Conservation (phyloP, 352 stramenopile genomes). For the Phytophthora lateralis region DNA sequence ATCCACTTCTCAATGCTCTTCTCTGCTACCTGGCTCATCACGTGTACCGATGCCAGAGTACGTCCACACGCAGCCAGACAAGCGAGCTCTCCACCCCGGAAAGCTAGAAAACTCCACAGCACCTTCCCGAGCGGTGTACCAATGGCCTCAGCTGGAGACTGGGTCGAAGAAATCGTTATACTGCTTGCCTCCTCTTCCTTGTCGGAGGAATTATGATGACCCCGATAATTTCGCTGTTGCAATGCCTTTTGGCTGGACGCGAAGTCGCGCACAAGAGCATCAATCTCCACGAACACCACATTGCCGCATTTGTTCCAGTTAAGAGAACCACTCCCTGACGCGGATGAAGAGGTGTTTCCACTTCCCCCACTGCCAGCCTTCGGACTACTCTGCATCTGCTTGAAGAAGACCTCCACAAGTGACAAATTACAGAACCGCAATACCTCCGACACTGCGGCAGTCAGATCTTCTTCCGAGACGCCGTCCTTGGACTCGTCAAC, state of each 20-base stretch:
- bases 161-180: conserved; percentile 12
- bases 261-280: conserved; percentile 80
- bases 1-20: conserved; percentile 88
- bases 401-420: conserved; percentile 78
- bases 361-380: conserved; percentile 11
- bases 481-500: conserved; percentile 14
- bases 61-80: conserved; percentile 73
- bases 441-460: conserved; percentile 61
- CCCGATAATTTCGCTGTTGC: conserved; percentile 25
- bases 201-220: conserved; percentile 25
- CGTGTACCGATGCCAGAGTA: conserved; percentile 79
- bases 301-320: conserved; percentile 87
- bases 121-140: conserved; percentile 65
- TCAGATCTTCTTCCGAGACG: conserved; percentile 66
- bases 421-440: conserved; percentile 82
- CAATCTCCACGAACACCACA: conserved; percentile 84
- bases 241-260: conserved; percentile 60
- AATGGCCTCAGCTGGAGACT: conserved; percentile 55
- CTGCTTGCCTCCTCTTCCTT: conserved; percentile 25
- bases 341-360: conserved; percentile 28
- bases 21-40: conserved; percentile 83
- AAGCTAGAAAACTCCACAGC: conserved; percentile 82
- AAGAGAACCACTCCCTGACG: conserved; percentile 24
- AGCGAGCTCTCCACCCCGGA: conserved; percentile 78
- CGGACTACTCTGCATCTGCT: conserved; percentile 39